phyloP scores from a whole-genome alignment of 345 rosid genomes.

The Hypericum androsaemum region DNA sequence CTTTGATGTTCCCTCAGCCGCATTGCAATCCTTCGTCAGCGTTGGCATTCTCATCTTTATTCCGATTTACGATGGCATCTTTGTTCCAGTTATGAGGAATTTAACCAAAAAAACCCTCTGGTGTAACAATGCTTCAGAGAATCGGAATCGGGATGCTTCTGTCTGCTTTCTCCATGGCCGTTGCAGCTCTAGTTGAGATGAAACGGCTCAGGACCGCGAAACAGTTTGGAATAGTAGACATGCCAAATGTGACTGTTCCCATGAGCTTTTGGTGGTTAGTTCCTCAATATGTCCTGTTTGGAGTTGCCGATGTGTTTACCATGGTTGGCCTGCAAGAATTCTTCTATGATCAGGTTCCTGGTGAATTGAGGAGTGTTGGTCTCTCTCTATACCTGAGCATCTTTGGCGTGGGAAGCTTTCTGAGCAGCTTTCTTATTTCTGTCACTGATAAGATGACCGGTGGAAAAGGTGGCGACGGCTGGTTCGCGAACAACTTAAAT shows the following conservation, averaged over 20 bases:
- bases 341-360: conserved; percentile 3
- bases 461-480: background rate
- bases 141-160: conserved; percentile 16
- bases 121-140: conserved; percentile 23
- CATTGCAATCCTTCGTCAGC: conserved; percentile 14
- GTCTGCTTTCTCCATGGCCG: conserved; percentile 10
- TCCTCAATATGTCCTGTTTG: conserved; percentile 2
- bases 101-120: conserved; percentile 14
- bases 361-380: background rate
- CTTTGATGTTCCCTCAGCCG: conserved; percentile 14
- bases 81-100: conserved; percentile 16
- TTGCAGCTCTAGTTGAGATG: conserved; percentile 1
- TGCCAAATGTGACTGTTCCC: background rate
- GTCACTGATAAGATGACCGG: background rate
- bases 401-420: background rate
- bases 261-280: conserved; percentile 3
- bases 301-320: background rate
- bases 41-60: conserved; percentile 12
- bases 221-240: background rate
- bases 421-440: conserved; percentile 1
- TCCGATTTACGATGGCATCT: conserved; percentile 16
- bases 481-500: conserved; percentile 2
- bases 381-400: background rate
- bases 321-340: conserved; percentile 4
- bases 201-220: background rate